phyloP scores from a whole-genome alignment of 1,284 basidiomycete species.

The Malassezia equina region DNA sequence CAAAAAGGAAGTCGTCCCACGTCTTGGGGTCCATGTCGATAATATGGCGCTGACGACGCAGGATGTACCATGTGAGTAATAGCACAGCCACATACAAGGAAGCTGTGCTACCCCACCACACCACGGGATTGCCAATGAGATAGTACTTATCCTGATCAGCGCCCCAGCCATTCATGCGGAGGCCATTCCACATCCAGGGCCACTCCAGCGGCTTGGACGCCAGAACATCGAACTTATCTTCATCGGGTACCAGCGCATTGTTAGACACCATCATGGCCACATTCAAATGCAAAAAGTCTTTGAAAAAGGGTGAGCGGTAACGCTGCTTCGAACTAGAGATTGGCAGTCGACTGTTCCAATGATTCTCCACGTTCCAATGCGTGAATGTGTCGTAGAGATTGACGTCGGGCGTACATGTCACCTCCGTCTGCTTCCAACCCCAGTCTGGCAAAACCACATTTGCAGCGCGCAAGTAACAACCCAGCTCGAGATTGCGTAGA shows the following conservation, averaged over 20 bases:
- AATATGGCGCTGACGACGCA: conserved; percentile 77
- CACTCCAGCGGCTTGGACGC: conserved; percentile 85
- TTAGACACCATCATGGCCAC: conserved; percentile 99
- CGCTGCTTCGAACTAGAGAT: conserved; percentile 63
- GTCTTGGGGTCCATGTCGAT: conserved; percentile 75
- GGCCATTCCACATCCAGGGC: conserved; percentile 76
- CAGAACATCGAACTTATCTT: conserved; percentile 94
- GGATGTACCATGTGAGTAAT: conserved; percentile 61
- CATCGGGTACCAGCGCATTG: conserved; percentile 90
- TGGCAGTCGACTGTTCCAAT: conserved; percentile 87
- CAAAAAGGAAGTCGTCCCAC: conserved; percentile 89
- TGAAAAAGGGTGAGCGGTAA: conserved; percentile 82
- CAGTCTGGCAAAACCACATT: conserved; percentile 86
- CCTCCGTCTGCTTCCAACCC: conserved; percentile 99
- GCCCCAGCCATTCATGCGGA: conserved; percentile 92
- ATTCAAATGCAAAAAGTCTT: conserved; percentile 96
- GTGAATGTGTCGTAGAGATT: conserved; percentile 73
- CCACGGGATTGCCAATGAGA: conserved; percentile 77
- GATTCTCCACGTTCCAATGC: conserved; percentile 95
- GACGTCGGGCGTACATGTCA: conserved; percentile 82
- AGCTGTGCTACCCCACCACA: conserved; percentile 75
- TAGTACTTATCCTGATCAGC: conserved; percentile 83
- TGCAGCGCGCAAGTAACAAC: conserved; percentile 69
- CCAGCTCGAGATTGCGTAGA: conserved; percentile 63
- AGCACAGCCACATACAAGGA: conserved; percentile 59